Evolutionary conservation across 257 asterid species (phyloP).

Genomic region (Solanum medicagineum): DNA sequence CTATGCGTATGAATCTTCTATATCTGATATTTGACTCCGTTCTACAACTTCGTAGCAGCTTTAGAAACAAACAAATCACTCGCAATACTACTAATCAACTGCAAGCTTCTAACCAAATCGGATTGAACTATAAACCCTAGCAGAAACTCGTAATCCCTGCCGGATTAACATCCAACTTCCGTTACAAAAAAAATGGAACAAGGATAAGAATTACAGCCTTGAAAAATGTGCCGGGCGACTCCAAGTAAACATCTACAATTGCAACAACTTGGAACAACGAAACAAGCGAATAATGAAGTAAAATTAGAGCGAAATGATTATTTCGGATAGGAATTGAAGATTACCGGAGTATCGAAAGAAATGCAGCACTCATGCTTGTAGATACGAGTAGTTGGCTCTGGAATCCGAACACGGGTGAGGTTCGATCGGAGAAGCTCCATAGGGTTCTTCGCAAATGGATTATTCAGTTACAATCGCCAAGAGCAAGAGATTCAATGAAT

Average conservation of each 20-base stretch:
- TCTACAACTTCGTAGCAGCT: background rate
- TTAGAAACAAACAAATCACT: background rate
- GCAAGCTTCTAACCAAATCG: background rate
- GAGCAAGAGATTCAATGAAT: background rate
- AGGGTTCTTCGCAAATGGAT: background rate
- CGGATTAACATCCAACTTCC: background rate
- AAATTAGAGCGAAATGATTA: background rate
- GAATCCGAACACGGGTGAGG: slow-evolving; percentile 84
- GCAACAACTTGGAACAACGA: background rate
- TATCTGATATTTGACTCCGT: background rate
- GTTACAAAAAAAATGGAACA: background rate
- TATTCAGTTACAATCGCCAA: background rate
- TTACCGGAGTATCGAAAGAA: slow-evolving; percentile 90
- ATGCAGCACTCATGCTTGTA: slow-evolving; percentile 96
- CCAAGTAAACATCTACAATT: background rate
- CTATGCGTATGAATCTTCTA: background rate
- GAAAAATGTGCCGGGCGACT: background rate
- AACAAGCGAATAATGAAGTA: background rate
- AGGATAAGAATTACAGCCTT: background rate
- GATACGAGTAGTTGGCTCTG: slow-evolving; percentile 91
- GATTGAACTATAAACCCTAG: background rate
- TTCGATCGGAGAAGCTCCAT: slow-evolving; percentile 92
- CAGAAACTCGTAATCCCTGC: background rate
- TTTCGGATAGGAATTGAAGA: background rate
- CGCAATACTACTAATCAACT: background rate